phyloP scores from a whole-genome alignment of 2,329 filamentous ascomycete species.

The Calonectria ilicicola region DNA sequence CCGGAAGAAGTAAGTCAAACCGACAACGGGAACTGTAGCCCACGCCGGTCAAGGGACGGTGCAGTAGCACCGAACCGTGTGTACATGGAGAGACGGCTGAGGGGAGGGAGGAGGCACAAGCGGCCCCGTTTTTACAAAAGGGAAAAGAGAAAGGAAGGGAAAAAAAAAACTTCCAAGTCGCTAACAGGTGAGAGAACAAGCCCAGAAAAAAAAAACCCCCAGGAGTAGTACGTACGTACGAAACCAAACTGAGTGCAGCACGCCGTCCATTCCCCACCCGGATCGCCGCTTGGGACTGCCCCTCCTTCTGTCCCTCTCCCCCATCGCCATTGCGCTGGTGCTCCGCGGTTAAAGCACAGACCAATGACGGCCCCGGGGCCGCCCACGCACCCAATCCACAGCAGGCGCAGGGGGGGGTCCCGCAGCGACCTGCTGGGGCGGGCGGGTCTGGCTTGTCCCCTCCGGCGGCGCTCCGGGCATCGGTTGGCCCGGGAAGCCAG shows the following conservation, averaged over 20 bases:
- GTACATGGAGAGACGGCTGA: too few species aligned
- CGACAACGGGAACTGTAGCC: not conserved
- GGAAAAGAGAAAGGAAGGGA: not conserved
- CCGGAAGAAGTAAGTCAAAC: conserved; percentile 15
- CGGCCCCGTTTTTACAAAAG: not conserved
- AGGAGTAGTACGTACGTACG: too few species aligned
- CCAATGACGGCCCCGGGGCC: conserved; percentile 38
- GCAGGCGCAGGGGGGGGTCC: conserved; percentile 1
- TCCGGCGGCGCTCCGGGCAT: conserved; percentile 27
- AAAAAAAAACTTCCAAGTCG: not conserved
- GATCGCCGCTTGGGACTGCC: not conserved
- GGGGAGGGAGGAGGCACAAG: too few species aligned
- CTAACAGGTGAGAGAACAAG: not conserved
- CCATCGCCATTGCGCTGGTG: not conserved
- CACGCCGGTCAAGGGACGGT: not conserved
- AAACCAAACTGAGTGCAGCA: not conserved
- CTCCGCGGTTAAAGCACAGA: conserved; percentile 11
- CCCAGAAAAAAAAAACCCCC: not conserved
- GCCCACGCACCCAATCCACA: conserved; percentile 38
- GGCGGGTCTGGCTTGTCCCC: not conserved
- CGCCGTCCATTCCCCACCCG: not conserved
- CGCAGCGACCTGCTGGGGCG: not conserved
- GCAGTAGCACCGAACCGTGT: not conserved
- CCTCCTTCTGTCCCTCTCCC: not conserved
- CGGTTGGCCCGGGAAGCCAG: conserved; percentile 12